Evolutionary conservation across 148 eudicot species (phyloP).

Genomic region (Vaccinium corymbosum): DNA sequence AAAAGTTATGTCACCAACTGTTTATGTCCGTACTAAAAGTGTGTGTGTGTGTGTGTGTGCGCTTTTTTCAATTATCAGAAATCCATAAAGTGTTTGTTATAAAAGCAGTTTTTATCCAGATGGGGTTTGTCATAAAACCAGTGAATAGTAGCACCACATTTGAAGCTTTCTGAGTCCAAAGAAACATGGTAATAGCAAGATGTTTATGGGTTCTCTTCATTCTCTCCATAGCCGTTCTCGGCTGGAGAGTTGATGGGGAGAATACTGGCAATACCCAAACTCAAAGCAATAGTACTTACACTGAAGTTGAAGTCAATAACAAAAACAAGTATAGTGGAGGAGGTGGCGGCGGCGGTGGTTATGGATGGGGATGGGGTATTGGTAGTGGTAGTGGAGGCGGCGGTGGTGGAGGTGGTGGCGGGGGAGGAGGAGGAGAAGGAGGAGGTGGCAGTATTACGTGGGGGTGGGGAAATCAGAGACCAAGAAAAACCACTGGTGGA

Average conservation of each 20-base stretch:
- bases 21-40: too few relatives aligned
- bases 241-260: neutral
- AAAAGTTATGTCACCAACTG: neutral
- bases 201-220: conserved; percentile 4
- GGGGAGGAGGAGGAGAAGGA: conserved; percentile 39
- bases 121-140: neutral
- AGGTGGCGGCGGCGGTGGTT: conserved; percentile 38
- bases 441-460: conserved; percentile 36
- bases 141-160: neutral
- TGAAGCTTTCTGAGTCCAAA: neutral
- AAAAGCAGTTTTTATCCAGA: neutral
- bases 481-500: neutral
- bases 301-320: conserved; percentile 17
- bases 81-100: neutral
- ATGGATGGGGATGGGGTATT: conserved; percentile 35
- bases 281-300: conserved; percentile 12
- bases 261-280: neutral
- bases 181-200: conserved; percentile 7
- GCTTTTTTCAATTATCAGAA: too few relatives aligned
- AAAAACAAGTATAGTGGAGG: conserved; percentile 21
- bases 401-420: conserved; percentile 36
- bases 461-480: conserved; percentile 28
- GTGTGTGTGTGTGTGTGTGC: too few relatives aligned
- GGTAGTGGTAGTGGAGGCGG: conserved; percentile 36
- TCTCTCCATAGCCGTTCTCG: neutral